Evolutionary conservation across 2,329 filamentous ascomycete species (phyloP).

Genomic region (Coniochaeta sp.): DNA sequence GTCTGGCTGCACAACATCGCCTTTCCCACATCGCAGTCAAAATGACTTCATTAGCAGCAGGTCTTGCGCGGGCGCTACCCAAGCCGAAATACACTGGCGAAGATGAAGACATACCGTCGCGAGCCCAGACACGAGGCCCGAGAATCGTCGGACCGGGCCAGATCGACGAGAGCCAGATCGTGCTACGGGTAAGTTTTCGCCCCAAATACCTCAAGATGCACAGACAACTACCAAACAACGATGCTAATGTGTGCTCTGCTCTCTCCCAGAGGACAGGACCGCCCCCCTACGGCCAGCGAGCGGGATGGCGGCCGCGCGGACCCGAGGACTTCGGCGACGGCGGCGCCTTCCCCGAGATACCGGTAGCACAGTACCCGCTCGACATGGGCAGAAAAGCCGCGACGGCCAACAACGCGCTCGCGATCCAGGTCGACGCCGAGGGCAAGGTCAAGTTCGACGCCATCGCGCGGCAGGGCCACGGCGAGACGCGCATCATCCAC

Average conservation of each 20-base stretch:
- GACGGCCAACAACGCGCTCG: constrained; percentile 83
- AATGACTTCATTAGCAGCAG: constrained; percentile 63
- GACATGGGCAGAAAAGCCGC: constrained; percentile 83
- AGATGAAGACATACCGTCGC: constrained; percentile 69
- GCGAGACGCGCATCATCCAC: constrained; percentile 78
- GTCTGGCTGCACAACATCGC: not conserved
- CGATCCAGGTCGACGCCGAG: constrained; percentile 84
- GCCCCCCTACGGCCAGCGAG: constrained; percentile 78
- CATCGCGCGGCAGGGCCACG: constrained; percentile 84
- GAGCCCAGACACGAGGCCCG: constrained; percentile 69
- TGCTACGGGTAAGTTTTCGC: constrained; percentile 54
- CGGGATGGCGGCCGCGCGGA: constrained; percentile 82
- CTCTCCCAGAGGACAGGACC: constrained; percentile 62
- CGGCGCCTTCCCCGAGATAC: constrained; percentile 89
- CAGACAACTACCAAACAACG: not conserved
- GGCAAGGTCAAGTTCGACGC: constrained; percentile 96
- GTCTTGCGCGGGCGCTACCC: constrained; percentile 73
- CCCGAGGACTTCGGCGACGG: constrained; percentile 94
- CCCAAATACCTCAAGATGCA: not conserved
- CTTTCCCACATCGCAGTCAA: constrained; percentile 8
- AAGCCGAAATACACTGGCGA: constrained; percentile 89
- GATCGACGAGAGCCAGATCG: constrained; percentile 78
- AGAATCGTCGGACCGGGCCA: constrained; percentile 74
- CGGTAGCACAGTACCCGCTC: constrained; percentile 89
- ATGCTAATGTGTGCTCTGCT: constrained; percentile 9